Evolutionary conservation across 495 filamentous ascomycete species (phyloP).

Genomic region (Talaromyces adpressus): DNA sequence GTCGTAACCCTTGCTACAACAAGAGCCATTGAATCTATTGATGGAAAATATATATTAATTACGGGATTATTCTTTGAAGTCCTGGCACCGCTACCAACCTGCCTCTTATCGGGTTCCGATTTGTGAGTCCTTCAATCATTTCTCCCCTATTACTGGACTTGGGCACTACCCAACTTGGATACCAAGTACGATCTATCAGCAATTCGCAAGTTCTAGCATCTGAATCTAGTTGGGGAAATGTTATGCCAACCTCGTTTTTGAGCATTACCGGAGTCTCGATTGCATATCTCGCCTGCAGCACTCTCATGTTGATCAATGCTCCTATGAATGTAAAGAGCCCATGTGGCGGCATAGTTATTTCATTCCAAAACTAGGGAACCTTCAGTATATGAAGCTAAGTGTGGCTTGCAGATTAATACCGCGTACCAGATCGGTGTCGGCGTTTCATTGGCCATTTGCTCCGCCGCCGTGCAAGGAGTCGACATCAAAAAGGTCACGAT

Average conservation of each 20-base stretch:
- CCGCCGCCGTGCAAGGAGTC: not conserved
- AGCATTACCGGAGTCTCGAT: not conserved
- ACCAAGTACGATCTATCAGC: not conserved
- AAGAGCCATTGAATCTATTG: not conserved
- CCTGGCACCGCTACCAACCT: not conserved
- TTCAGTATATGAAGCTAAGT: not conserved
- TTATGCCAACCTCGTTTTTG: not conserved
- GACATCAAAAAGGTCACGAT: not conserved
- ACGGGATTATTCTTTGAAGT: not conserved
- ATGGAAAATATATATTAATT: not conserved
- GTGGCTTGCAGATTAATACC: not conserved
- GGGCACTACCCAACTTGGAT: not conserved
- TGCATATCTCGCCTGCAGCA: not conserved
- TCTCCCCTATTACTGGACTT: too few species aligned
- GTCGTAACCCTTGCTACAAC: not conserved
- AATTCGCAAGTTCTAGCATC: not conserved
- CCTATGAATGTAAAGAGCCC: not conserved
- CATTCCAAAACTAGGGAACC: not conserved
- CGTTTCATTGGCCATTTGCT: not conserved
- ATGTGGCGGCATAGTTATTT: not conserved
- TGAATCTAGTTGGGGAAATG: not conserved
- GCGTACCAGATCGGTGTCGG: not conserved
- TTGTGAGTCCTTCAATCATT: not conserved
- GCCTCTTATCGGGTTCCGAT: not conserved
- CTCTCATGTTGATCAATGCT: not conserved